phyloP scores from a whole-genome alignment of 78 protist species.

The Emiliania huxleyi region DNA sequence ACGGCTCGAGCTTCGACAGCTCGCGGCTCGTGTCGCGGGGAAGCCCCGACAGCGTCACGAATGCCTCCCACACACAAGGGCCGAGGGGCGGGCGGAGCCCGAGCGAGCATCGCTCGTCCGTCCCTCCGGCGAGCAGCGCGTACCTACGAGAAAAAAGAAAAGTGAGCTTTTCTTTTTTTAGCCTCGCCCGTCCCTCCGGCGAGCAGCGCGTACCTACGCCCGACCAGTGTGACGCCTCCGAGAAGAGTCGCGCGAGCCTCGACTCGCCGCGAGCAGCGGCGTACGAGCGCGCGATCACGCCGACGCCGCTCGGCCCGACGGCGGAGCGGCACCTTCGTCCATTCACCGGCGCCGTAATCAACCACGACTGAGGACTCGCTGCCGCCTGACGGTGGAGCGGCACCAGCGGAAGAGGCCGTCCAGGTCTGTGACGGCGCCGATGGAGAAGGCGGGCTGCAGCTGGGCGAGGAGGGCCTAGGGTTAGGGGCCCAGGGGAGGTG shows the following conservation, averaged over 20 bases:
- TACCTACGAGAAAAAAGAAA: background rate
- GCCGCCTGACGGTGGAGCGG: background rate
- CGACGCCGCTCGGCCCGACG: no score
- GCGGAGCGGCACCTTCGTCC: no score
- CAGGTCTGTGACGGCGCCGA: background rate
- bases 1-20: background rate
- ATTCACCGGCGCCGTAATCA: no score
- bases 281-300: no score
- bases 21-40: background rate
- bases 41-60: background rate
- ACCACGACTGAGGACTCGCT: background rate
- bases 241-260: background rate
- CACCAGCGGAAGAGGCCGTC: background rate
- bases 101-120: background rate
- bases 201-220: background rate
- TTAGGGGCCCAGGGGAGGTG: background rate
- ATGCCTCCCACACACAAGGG: background rate
- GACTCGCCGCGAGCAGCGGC: background rate
- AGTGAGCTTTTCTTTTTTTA: no score
- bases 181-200: background rate
- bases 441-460: background rate
- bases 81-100: background rate
- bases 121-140: background rate
- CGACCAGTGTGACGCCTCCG: background rate
- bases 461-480: background rate